These are phyloP conservation scores for Eucalyptus cladocalyx DNA, from an alignment of 345 rosid species.

Conservation along the genomic window DNA sequence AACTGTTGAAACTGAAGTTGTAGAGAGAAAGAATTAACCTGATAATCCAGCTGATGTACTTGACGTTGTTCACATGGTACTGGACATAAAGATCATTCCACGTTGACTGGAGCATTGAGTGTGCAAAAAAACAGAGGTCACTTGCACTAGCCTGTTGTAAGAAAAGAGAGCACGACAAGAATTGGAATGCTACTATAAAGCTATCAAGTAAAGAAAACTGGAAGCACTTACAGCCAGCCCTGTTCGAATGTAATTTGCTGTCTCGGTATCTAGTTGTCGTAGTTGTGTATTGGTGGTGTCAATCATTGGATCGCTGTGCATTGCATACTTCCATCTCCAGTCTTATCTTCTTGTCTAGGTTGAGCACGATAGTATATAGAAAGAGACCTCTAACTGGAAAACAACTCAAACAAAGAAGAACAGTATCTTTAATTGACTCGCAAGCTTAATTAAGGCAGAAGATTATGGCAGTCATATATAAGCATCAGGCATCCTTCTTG, in stretches of 20 bases:
- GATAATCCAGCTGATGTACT: conserved; percentile 85
- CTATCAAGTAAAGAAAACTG: not conserved
- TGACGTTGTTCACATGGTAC: conserved; percentile 92
- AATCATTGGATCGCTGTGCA: conserved; percentile 49
- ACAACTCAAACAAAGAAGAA: not conserved
- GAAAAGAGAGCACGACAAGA: not conserved
- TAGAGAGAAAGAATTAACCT: conserved; percentile 14
- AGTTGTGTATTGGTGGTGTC: conserved; percentile 69
- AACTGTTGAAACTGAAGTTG: not conserved
- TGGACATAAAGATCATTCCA: conserved; percentile 87
- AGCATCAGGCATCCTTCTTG: not conserved
- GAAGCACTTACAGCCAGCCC: conserved; percentile 59
- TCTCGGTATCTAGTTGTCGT: conserved; percentile 52
- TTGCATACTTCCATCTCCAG: conserved; percentile 63
- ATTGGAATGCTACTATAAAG: not conserved
- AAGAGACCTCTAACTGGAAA: not conserved
- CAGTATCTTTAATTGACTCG: not conserved
- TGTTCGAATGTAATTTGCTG: conserved; percentile 54
- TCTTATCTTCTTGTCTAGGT: conserved; percentile 53
- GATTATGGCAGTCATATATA: not conserved
- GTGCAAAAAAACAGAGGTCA: not conserved
- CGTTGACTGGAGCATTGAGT: conserved; percentile 45
- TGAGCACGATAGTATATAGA: not conserved
- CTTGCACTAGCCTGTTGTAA: not conserved
- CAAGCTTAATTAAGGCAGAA: not conserved